Conservation (phyloP, 371 early-diverging fungal species). For the Sporodiniella umbellata region DNA sequence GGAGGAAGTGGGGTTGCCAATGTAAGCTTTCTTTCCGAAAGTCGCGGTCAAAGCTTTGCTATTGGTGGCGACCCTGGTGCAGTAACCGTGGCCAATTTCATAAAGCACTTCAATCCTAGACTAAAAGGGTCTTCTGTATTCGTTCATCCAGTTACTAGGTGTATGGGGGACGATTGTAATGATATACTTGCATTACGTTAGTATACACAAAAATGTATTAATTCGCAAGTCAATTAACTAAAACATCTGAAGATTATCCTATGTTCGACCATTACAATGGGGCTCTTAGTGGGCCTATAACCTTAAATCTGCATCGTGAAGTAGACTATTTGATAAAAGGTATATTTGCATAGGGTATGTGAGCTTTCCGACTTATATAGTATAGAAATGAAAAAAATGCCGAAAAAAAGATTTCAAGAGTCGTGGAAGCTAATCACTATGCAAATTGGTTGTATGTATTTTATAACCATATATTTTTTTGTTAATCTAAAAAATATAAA, state of each 20-base stretch:
- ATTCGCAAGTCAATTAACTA: background rate
- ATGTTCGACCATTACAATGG: constrained; percentile 23
- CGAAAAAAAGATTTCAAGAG: background rate
- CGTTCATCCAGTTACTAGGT: constrained; percentile 5
- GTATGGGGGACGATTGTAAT: background rate
- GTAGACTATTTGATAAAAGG: constrained; percentile 27
- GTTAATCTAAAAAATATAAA: background rate
- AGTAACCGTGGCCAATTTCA: constrained; percentile 24
- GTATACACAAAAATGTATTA: background rate
- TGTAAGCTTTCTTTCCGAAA: constrained; percentile 8
- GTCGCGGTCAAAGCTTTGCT: constrained; percentile 30
- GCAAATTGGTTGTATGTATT: constrained; percentile 19
- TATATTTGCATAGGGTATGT: no score
- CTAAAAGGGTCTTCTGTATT: constrained; percentile 24
- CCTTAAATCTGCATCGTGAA: constrained; percentile 23
- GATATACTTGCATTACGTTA: background rate
- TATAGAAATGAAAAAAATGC: no score
- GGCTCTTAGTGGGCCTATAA: constrained; percentile 28
- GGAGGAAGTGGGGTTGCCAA: constrained; percentile 5
- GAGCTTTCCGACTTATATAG: no score
- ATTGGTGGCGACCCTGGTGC: constrained; percentile 30
- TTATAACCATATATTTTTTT: background rate
- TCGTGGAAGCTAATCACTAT: constrained; percentile 25
- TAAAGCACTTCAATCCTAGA: constrained; percentile 20
- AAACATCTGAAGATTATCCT: constrained; percentile 7